Evolutionary conservation across 306 rosid species (phyloP), one percentile per base, ranked within the genome.

Genomic region (Rubus parviflorus): DNA sequence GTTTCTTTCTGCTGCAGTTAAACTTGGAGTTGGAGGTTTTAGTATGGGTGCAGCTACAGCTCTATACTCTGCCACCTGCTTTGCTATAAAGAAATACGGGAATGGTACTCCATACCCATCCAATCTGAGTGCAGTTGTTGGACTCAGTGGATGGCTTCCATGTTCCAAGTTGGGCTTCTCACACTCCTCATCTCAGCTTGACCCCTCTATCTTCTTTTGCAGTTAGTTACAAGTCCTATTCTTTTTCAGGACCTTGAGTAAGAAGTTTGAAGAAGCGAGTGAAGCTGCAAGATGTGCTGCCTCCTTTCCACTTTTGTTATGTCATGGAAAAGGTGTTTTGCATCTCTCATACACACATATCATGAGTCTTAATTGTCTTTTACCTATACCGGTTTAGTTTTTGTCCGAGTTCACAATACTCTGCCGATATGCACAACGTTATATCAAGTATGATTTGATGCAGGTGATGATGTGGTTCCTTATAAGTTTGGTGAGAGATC

Each of bases 121-220:
- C 81, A 90, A 85, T 75, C n/a, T 91, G 79, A 86, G 96, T 81
- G 97, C 93, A 13, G 90, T 82, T 77, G 93, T 92, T 78, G 97
- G 97, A 72, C 86, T 95, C 57, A 95, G 99, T 83, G 99, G 99
- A 82, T 95, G 99, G 99, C 99, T 95, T 85, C 99, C 99, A 46
- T 92, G 99, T 88, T 81, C 99, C 84, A 95, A 88, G 99, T 92
- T 53, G 80, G 91, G 15, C 45, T 58, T 74, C 79, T 81, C 53
- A 74, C 38, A 63, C 77, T 49, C 67, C 69, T 79, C 77, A 65
- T 47, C 70, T 79, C 64, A 14, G 37, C 62, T 5, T 8, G 15
- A 45, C 58, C 38, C 30, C n/a, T 47, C 70, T 40, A 0, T 41
- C 16, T 70, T 20, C 52, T 51, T 79, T 74, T 54, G 51, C 68